Evolutionary conservation across 106 monocot species (phyloP).

Genomic region (Platanthera zijinensis): DNA sequence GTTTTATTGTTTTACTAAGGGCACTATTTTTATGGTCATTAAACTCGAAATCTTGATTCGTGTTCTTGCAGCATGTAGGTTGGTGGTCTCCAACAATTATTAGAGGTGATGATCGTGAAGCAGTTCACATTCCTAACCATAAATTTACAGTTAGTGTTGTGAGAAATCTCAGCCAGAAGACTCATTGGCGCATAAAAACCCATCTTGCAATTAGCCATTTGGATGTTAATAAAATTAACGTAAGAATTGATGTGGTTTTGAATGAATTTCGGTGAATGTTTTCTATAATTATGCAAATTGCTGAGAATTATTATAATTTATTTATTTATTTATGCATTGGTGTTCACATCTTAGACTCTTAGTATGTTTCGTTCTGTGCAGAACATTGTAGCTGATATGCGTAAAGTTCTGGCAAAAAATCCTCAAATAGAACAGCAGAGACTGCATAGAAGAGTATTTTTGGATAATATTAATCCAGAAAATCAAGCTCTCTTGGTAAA

Average conservation of each 20-base stretch:
- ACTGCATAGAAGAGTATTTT: slow-evolving; percentile 91
- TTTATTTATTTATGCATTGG: background rate
- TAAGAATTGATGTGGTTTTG: slow-evolving; percentile 21
- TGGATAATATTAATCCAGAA: slow-evolving; percentile 90
- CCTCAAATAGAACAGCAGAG: slow-evolving; percentile 98
- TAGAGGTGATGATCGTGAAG: slow-evolving; percentile 95
- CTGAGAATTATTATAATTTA: background rate
- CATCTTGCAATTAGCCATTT: slow-evolving; percentile 95
- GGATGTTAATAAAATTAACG: slow-evolving; percentile 92
- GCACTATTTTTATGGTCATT: background rate
- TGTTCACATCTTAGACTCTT: background rate
- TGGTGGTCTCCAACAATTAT: slow-evolving; percentile 99
- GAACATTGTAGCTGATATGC: slow-evolving; percentile 98
- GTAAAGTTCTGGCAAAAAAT: slow-evolving; percentile 96
- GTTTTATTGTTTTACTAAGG: background rate
- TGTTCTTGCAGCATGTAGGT: slow-evolving; percentile 71
- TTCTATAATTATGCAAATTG: background rate
- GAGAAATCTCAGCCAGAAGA: slow-evolving; percentile 92
- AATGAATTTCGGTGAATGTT: background rate
- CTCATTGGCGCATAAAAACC: slow-evolving; percentile 98
- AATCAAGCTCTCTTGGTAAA: slow-evolving; percentile 94
- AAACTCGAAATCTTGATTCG: background rate
- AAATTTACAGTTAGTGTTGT: slow-evolving; percentile 90
- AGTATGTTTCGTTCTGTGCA: slow-evolving; percentile 13
- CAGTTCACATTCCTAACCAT: slow-evolving; percentile 97